phyloP scores from a whole-genome alignment of 495 filamentous ascomycete genomes.

The Lichenothelia convexa region DNA sequence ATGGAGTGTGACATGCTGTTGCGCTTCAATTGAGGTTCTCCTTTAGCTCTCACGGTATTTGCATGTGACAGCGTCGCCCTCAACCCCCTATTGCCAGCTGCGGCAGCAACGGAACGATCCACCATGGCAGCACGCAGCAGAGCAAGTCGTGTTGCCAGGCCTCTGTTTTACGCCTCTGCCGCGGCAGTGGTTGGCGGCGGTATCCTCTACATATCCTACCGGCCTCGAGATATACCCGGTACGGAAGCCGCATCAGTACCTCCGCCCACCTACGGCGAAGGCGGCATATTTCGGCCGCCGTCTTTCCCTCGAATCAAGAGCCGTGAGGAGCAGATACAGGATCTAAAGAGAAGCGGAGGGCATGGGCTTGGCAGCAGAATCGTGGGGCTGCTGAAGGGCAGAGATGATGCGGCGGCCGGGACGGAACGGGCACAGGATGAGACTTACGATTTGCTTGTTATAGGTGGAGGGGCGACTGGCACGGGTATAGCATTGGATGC shows the following conservation, averaged over 20 bases:
- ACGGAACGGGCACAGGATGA: conserved; percentile 14
- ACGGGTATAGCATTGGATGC: conserved; percentile 88
- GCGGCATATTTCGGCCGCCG: conserved; percentile 61
- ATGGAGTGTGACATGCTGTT: too few relatives aligned
- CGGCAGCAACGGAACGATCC: too few relatives aligned
- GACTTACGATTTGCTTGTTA: conserved; percentile 72
- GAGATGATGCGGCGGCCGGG: conserved; percentile 20
- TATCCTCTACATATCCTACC: conserved; percentile 58
- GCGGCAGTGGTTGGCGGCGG: conserved; percentile 39
- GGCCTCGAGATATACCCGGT: conserved; percentile 73
- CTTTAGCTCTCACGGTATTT: too few relatives aligned
- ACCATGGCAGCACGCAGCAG: conserved; percentile 42
- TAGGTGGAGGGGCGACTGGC: conserved; percentile 86
- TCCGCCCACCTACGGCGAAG: conserved; percentile 60
- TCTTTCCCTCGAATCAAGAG: conserved; percentile 64
- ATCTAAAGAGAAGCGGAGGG: conserved; percentile 30
- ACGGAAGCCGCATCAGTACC: conserved; percentile 62
- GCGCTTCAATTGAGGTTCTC: too few relatives aligned
- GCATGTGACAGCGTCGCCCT: too few relatives aligned
- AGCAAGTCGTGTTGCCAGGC: conserved; percentile 33
- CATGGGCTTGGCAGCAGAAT: conserved; percentile 15
- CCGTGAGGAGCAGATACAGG: conserved; percentile 45
- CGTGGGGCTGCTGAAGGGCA: conserved; percentile 3
- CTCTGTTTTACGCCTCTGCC: conserved; percentile 42
- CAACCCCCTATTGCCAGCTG: too few relatives aligned